Percentiles rank a stretch among this genome's conserved stretches.
These are phyloP conservation scores for Penicillium canescens DNA, from an alignment of 495 filamentous ascomycete genomes.

Conservation along the genomic window DNA sequence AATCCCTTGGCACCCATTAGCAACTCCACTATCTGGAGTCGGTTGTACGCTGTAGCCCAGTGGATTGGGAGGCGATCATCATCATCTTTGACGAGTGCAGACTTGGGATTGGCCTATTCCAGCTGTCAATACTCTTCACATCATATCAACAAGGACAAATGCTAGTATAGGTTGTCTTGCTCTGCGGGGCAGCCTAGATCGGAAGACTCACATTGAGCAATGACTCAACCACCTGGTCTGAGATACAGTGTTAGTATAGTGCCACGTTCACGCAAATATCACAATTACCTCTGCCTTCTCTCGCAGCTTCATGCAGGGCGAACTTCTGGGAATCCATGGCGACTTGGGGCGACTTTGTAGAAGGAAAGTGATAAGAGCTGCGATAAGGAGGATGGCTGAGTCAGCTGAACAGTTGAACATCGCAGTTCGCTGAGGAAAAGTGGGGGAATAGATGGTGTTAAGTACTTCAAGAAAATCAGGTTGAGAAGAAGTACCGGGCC, in stretches of 20 bases:
- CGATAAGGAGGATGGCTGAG: conserved; percentile 28
- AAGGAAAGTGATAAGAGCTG: conserved; percentile 26
- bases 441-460: no score
- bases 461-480: no score
- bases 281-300: conserved; percentile 79
- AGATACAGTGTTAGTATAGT: conserved; percentile 6
- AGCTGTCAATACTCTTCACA: conserved; percentile 6
- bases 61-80: conserved; percentile 93
- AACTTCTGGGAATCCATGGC: conserved; percentile 56
- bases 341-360: conserved; percentile 2
- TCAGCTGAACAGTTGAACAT: not conserved
- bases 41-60: conserved; percentile 90
- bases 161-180: not conserved
- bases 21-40: conserved; percentile 69
- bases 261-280: not conserved
- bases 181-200: conserved; percentile 33
- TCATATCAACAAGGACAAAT: not conserved
- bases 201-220: conserved; percentile 62
- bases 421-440: no score
- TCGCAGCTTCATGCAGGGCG: conserved; percentile 83
- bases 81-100: conserved; percentile 72
- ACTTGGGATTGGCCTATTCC: conserved; percentile 72
- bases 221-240: conserved; percentile 71
- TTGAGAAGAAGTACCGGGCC: no score
- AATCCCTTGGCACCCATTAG: conserved; percentile 70